Percentiles rank a stretch among this genome's conserved stretches.
phyloP scores from a whole-genome alignment of 2,329 filamentous ascomycete genomes.

The Penicillium thymicola region DNA sequence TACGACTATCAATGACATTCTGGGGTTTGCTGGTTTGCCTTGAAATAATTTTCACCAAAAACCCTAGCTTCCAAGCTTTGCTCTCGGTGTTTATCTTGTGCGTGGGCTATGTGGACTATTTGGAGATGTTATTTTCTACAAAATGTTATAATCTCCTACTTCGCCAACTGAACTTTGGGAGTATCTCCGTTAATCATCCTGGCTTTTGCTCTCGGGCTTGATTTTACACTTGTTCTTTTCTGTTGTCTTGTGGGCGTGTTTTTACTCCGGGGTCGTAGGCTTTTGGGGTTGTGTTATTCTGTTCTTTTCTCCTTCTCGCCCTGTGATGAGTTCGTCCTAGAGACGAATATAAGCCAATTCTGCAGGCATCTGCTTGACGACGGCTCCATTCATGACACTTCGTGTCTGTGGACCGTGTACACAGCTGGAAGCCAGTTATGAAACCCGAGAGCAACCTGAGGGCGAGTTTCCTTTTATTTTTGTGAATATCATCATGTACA shows the following conservation, averaged over 20 bases:
- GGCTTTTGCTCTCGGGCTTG: not conserved
- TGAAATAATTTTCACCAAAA: not conserved
- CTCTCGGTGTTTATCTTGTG: not conserved
- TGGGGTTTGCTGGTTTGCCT: not conserved
- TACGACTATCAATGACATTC: not conserved
- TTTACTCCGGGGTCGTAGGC: not conserved
- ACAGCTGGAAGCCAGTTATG: conserved; percentile 6
- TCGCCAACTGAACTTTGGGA: too few species aligned
- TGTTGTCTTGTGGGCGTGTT: not conserved
- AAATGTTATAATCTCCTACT: not conserved
- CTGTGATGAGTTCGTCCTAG: conserved; percentile 5
- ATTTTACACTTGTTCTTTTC: not conserved
- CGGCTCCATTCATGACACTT: not conserved
- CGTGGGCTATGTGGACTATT: not conserved
- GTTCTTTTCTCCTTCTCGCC: not conserved
- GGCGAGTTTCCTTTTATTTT: conserved; percentile 1
- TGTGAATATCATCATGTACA: not conserved
- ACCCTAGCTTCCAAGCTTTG: not conserved
- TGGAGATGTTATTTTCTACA: not conserved
- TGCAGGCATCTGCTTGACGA: conserved; percentile 7
- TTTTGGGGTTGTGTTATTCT: not conserved
- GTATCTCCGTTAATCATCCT: too few species aligned
- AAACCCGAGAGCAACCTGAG: conserved; percentile 10
- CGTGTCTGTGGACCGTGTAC: not conserved
- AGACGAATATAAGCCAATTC: conserved; percentile 11